Evolutionary conservation across 768 basidiomycete species (phyloP).

Genomic region (Leccinellum rugosiceps): DNA sequence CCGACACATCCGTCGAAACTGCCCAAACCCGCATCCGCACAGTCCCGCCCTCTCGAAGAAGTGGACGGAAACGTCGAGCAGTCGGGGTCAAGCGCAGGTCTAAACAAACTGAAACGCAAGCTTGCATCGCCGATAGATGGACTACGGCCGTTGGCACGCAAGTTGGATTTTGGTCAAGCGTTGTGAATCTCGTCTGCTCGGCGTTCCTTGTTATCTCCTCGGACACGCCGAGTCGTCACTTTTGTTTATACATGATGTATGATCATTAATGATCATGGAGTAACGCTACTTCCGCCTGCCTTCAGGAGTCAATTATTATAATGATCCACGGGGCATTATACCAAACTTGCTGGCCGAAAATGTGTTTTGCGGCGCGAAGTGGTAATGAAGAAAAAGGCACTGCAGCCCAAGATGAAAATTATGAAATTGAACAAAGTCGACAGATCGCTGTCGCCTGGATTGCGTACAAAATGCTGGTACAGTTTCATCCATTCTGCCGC

Average conservation of each 20-base stretch:
- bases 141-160: conserved; percentile 60
- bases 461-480: background rate
- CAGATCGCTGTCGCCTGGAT: background rate
- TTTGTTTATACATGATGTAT: background rate
- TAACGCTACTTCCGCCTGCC: background rate
- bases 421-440: too few relatives aligned
- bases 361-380: background rate
- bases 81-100: conserved; percentile 45
- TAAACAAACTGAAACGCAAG: conserved; percentile 68
- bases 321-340: background rate
- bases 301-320: background rate
- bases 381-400: background rate
- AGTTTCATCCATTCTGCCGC: background rate
- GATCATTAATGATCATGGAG: background rate
- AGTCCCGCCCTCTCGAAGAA: conserved; percentile 66
- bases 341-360: too few relatives aligned
- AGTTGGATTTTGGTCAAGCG: conserved; percentile 64
- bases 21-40: conserved; percentile 61
- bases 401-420: background rate
- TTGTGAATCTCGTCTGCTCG: background rate
- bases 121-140: conserved; percentile 52
- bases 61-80: conserved; percentile 70
- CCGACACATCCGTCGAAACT: conserved; percentile 88
- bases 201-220: background rate
- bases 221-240: background rate